These are phyloP conservation scores for Aspergillus ochraceus DNA, from an alignment of 2,329 filamentous ascomycete genomes.

Conservation along the genomic window DNA sequence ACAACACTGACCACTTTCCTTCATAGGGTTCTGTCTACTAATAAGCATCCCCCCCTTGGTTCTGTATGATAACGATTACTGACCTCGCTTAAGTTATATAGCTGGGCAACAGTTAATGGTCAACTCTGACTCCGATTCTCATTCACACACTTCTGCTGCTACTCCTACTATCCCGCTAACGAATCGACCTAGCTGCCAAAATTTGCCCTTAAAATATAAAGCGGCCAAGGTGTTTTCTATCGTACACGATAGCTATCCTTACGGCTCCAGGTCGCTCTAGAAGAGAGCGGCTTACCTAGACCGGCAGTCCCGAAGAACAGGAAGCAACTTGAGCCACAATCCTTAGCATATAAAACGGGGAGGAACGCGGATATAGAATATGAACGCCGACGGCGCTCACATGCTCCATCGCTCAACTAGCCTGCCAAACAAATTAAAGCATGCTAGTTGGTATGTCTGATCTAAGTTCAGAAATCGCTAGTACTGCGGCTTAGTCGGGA, in stretches of 20 bases:
- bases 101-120: too few relatives aligned
- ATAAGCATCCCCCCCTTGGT: not conserved
- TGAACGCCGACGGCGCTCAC: conserved; percentile 2
- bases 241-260: conserved; percentile 6
- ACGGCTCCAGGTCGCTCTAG: conserved; percentile 4
- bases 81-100: too few relatives aligned
- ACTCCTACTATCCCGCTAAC: not conserved
- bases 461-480: too few relatives aligned
- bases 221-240: not conserved
- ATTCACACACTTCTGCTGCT: too few relatives aligned
- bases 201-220: too few relatives aligned
- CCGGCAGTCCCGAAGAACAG: not conserved
- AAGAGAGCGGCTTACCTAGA: conserved; percentile 6
- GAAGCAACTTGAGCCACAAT: too few relatives aligned
- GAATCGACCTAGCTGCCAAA: too few relatives aligned
- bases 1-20: not conserved
- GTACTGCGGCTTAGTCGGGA: too few relatives aligned
- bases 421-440: too few relatives aligned
- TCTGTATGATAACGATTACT: too few relatives aligned
- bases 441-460: too few relatives aligned
- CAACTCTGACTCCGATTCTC: too few relatives aligned
- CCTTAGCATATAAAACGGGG: not conserved
- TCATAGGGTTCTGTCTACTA: not conserved
- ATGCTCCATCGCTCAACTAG: conserved; percentile 3
- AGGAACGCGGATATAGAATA: conserved; percentile 1